Evolutionary conservation across 1,284 basidiomycete genomes (phyloP).

Genomic region (Rhodotorula sp.): DNA sequence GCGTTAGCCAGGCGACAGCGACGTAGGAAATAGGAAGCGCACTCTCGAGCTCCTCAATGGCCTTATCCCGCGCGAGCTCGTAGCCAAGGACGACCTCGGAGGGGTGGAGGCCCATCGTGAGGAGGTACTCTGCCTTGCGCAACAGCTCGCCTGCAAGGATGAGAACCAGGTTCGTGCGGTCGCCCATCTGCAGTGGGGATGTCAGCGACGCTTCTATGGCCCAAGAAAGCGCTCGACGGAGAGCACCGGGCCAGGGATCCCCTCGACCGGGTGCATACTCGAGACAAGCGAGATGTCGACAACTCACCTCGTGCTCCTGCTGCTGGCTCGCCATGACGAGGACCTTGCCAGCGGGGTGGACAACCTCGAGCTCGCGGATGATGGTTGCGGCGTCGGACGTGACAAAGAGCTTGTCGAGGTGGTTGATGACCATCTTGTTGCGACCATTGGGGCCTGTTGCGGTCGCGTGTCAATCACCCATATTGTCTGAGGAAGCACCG

Average conservation of each 20-base stretch:
- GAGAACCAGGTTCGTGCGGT: conserved; percentile 92
- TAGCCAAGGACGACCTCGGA: conserved; percentile 87
- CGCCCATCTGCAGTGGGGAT: conserved; percentile 71
- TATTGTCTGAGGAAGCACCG: neutral
- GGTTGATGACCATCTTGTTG: conserved; percentile 95
- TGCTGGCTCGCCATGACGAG: conserved; percentile 97
- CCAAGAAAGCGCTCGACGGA: no score
- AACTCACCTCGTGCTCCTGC: conserved; percentile 84
- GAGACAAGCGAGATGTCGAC: no score
- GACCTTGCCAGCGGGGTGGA: conserved; percentile 96
- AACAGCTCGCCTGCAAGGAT: conserved; percentile 95
- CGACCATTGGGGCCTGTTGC: conserved; percentile 62
- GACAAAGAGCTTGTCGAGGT: conserved; percentile 91
- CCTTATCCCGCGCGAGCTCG: conserved; percentile 86
- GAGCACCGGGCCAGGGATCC: no score
- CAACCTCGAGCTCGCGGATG: conserved; percentile 95
- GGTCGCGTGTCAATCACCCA: neutral
- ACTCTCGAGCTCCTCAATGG: conserved; percentile 88
- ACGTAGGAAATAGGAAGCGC: conserved; percentile 55
- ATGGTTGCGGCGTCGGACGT: conserved; percentile 99
- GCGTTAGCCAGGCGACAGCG: neutral
- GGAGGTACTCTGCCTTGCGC: conserved; percentile 87
- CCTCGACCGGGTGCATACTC: neutral
- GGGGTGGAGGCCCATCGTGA: conserved; percentile 96
- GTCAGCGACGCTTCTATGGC: no score